These are phyloP conservation scores for Populus simonii DNA, from an alignment of 345 rosid genomes.

Conservation along the genomic window DNA sequence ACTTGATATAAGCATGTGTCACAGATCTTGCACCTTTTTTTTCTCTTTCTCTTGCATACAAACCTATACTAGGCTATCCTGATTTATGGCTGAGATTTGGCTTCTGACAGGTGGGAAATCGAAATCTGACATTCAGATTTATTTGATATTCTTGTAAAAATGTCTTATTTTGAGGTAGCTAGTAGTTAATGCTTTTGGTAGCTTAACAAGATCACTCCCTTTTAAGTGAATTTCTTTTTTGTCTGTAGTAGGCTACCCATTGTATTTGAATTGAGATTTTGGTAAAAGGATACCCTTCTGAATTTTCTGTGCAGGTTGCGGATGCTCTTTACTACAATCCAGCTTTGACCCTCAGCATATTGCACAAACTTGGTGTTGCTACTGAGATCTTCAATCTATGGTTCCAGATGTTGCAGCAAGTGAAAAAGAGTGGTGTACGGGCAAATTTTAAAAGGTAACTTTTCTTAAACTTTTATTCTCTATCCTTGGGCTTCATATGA, in stretches of 20 bases:
- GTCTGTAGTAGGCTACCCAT: background rate
- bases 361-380: slow-evolving; percentile 79
- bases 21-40: background rate
- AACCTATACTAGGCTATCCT: background rate
- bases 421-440: slow-evolving; percentile 71
- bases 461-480: background rate
- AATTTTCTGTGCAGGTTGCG: slow-evolving; percentile 64
- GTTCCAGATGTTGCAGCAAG: slow-evolving; percentile 96
- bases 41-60: too few relatives aligned
- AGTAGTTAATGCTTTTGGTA: background rate
- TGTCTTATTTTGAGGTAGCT: background rate
- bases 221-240: background rate
- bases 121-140: background rate
- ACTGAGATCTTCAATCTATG: slow-evolving; percentile 76
- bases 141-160: background rate
- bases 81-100: background rate
- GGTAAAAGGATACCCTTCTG: background rate
- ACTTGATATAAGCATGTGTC: background rate
- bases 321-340: slow-evolving; percentile 91
- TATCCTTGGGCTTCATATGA: background rate
- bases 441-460: slow-evolving; percentile 81
- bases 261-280: background rate
- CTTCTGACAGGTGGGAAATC: background rate
- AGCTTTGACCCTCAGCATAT: slow-evolving; percentile 64
- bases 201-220: background rate